These are phyloP conservation scores for Kockiozyma suomiensis DNA, from an alignment of 805 yeast species.

Conservation along the genomic window DNA sequence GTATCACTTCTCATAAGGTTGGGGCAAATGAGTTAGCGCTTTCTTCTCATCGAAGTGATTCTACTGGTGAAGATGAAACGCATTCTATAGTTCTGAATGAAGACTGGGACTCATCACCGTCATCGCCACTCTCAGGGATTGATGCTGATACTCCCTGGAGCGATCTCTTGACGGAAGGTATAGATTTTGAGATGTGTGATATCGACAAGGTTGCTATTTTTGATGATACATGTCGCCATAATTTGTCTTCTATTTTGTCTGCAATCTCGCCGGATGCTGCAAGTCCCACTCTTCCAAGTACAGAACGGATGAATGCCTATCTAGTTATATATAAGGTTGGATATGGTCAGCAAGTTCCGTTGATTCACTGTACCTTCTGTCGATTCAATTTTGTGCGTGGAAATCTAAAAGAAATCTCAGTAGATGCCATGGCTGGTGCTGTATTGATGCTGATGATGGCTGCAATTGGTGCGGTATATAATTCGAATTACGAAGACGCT, in stretches of 20 bases:
- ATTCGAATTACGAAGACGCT: not conserved
- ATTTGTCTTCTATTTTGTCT: not conserved
- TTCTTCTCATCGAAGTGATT: conserved; percentile 5
- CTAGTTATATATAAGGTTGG: conserved; percentile 10
- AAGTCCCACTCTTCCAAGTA: not conserved
- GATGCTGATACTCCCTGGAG: conserved; percentile 13
- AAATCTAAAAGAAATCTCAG: not conserved
- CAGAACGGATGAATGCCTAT: conserved; percentile 7
- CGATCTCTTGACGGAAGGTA: conserved; percentile 17
- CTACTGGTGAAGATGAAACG: conserved; percentile 12
- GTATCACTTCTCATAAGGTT: not conserved
- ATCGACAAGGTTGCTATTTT: conserved; percentile 12
- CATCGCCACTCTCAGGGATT: conserved; percentile 1
- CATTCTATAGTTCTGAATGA: not conserved
- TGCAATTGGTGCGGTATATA: conserved; percentile 10
- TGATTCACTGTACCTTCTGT: conserved; percentile 17
- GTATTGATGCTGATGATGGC: conserved; percentile 12
- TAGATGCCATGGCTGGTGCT: not conserved
- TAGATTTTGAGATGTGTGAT: conserved; percentile 15
- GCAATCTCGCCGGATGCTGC: not conserved
- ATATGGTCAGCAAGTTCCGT: conserved; percentile 15
- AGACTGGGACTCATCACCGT: conserved; percentile 14
- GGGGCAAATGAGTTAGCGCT: not conserved
- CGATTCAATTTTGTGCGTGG: conserved; percentile 15
- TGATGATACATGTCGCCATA: conserved; percentile 10